phyloP scores from a whole-genome alignment of 768 basidiomycete species.

The Sporobolomyces phaffii region DNA sequence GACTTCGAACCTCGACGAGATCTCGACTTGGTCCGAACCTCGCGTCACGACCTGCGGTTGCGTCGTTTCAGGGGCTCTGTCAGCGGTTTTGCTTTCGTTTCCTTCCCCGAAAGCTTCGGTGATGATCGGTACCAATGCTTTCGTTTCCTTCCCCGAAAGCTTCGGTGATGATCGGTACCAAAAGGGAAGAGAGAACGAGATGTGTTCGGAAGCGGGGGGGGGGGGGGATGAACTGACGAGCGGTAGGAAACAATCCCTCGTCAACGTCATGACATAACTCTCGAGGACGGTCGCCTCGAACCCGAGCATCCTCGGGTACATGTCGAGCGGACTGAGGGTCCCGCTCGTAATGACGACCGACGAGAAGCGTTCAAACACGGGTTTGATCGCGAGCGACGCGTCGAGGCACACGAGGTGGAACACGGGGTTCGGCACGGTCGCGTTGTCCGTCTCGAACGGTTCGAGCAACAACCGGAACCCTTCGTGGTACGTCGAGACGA shows the following conservation, averaged over 20 bases:
- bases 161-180: no score
- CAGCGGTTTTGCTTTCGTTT: no score
- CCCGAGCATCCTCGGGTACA: conserved; percentile 99
- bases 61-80: no score
- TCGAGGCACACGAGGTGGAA: conserved; percentile 98
- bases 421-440: conserved; percentile 95
- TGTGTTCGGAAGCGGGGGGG: no score
- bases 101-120: no score
- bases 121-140: no score
- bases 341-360: conserved; percentile 98
- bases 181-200: no score
- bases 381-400: conserved; percentile 93
- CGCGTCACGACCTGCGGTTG: conserved; percentile 79
- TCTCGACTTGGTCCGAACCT: conserved; percentile 95
- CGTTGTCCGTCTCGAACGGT: conserved; percentile 96
- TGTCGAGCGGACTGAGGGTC: conserved; percentile 95
- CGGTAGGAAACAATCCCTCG: conserved; percentile 91
- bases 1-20: conserved; percentile 97
- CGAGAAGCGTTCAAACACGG: conserved; percentile 95
- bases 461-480: conserved; percentile 95
- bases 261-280: conserved; percentile 95
- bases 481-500: conserved; percentile 97
- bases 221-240: conserved; percentile 55
- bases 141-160: no score
- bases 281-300: conserved; percentile 96